These are phyloP conservation scores for Colletotrichum navitas DNA, from an alignment of 2,329 filamentous ascomycete species.

Conservation along the genomic window DNA sequence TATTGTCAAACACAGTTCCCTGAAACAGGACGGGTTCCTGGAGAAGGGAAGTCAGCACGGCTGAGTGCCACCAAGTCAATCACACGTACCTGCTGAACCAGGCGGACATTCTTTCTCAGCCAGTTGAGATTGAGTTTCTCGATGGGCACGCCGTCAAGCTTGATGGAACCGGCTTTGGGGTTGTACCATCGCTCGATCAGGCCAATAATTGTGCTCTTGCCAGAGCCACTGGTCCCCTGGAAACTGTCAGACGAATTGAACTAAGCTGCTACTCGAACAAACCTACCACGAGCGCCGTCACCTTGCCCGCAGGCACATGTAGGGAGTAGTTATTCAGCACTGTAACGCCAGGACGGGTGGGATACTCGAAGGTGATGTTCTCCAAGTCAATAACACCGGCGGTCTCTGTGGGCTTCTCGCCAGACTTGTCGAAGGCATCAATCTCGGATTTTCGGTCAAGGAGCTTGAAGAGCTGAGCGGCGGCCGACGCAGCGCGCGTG, in stretches of 20 bases:
- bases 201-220: slow-evolving; percentile 56
- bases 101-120: slow-evolving; percentile 54
- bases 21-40: slow-evolving; percentile 56
- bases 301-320: slow-evolving; percentile 59
- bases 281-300: slow-evolving; percentile 56
- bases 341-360: slow-evolving; percentile 56
- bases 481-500: slow-evolving; percentile 53
- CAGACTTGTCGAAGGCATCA: slow-evolving; percentile 51
- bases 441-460: slow-evolving; percentile 55
- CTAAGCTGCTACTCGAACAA: not conserved
- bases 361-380: slow-evolving; percentile 60
- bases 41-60: not conserved
- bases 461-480: slow-evolving; percentile 52
- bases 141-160: slow-evolving; percentile 52
- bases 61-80: not conserved
- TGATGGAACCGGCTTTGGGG: slow-evolving; percentile 50
- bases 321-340: slow-evolving; percentile 59
- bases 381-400: slow-evolving; percentile 54
- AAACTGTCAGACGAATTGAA: not conserved
- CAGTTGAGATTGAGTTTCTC: slow-evolving; percentile 54
- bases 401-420: slow-evolving; percentile 48
- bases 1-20: slow-evolving; percentile 62
- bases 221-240: slow-evolving; percentile 50
- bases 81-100: slow-evolving; percentile 51
- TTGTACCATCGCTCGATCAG: slow-evolving; percentile 57